phyloP scores from a whole-genome alignment of 441 rosid genomes.

The Brassica balearica region DNA sequence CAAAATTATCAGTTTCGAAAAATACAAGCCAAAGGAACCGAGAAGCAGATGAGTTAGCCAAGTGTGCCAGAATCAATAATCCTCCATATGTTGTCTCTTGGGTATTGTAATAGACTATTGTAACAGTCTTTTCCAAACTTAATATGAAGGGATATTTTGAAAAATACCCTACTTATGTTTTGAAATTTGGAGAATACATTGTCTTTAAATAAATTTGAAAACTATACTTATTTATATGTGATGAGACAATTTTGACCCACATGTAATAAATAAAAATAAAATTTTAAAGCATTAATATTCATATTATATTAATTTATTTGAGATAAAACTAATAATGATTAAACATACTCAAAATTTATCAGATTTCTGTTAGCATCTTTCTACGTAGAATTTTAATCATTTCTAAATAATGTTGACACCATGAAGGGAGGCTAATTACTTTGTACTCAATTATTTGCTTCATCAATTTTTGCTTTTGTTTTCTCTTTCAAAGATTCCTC shows the following conservation, averaged over 20 bases:
- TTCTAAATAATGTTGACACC: not conserved
- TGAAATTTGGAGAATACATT: not conserved
- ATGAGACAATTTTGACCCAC: not conserved
- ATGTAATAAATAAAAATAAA: no score
- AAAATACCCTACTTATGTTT: not conserved
- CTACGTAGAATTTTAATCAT: not conserved
- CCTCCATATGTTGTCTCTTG: no score
- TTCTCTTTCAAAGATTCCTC: not conserved
- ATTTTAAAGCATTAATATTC: not conserved
- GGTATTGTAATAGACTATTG: no score
- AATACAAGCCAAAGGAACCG: no score
- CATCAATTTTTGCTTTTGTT: not conserved
- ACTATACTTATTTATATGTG: not conserved
- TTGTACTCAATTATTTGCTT: not conserved
- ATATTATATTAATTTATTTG: not conserved
- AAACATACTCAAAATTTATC: not conserved
- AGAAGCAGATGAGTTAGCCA: no score
- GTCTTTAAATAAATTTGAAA: not conserved
- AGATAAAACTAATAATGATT: not conserved
- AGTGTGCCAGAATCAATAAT: no score
- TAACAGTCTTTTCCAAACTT: no score
- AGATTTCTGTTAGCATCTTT: not conserved
- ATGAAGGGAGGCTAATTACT: not conserved
- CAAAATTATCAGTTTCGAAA: no score
- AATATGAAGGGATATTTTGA: not conserved